Conservation (phyloP, 805 yeast genomes). For the Spathaspora passalidarum region DNA sequence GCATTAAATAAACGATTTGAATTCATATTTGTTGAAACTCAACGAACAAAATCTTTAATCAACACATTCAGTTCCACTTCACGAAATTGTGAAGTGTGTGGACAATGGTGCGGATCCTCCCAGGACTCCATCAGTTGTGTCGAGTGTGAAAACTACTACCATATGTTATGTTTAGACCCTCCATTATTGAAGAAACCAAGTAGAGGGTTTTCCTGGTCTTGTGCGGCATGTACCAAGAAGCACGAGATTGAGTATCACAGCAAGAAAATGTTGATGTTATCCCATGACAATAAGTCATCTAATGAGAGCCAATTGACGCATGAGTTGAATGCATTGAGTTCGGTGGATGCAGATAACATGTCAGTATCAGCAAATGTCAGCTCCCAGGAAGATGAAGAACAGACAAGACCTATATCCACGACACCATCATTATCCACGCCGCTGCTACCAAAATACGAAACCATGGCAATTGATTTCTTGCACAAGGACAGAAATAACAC, state of each 20-base stretch:
- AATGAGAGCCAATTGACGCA: slow-evolving; percentile 32
- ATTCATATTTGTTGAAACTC: slow-evolving; percentile 71
- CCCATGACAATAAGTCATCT: slow-evolving; percentile 40
- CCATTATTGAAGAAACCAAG: slow-evolving; percentile 78
- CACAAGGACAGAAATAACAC: slow-evolving; percentile 40
- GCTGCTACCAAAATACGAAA: slow-evolving; percentile 52
- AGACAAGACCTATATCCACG: too few species aligned
- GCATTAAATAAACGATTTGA: slow-evolving; percentile 68
- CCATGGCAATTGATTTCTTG: slow-evolving; percentile 52
- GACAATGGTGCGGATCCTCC: slow-evolving; percentile 73
- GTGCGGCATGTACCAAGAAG: slow-evolving; percentile 71
- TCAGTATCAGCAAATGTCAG: neutral
- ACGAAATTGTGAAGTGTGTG: slow-evolving; percentile 65
- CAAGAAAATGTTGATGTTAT: slow-evolving; percentile 38
- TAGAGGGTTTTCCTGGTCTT: slow-evolving; percentile 87
- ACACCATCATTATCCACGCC: neutral
- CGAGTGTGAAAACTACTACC: slow-evolving; percentile 68
- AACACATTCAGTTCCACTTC: slow-evolving; percentile 56
- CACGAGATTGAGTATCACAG: slow-evolving; percentile 45
- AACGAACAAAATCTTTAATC: slow-evolving; percentile 59
- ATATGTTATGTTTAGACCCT: slow-evolving; percentile 82
- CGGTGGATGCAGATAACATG: slow-evolving; percentile 5
- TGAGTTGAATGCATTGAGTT: slow-evolving; percentile 15
- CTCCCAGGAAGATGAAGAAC: slow-evolving; percentile 4
- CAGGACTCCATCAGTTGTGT: slow-evolving; percentile 75